Evolutionary conservation across 805 yeast species (phyloP).

Genomic region (Jamesozyma spencerorum): DNA sequence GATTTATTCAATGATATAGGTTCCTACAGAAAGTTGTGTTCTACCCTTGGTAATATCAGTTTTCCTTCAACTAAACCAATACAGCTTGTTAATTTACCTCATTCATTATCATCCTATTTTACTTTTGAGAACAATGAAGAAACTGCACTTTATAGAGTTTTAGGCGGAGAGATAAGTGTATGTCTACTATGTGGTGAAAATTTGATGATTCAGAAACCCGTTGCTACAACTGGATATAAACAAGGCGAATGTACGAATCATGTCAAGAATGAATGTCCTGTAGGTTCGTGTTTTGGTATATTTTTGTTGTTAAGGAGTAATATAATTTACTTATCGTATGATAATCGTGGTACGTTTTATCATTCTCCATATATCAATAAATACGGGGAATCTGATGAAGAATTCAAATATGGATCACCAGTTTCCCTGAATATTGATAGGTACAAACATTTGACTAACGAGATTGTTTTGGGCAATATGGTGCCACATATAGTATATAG

Average conservation of each 20-base stretch:
- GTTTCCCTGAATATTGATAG: conserved; percentile 51
- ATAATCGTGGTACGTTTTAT: conserved; percentile 68
- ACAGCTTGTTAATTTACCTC: conserved; percentile 8
- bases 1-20: neutral
- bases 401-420: conserved; percentile 60
- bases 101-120: conserved; percentile 8
- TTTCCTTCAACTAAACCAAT: conserved; percentile 6
- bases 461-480: conserved; percentile 72
- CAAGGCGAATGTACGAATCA: conserved; percentile 80
- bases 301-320: conserved; percentile 22
- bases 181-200: conserved; percentile 75
- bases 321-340: conserved; percentile 42
- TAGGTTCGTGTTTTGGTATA: conserved; percentile 17
- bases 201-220: conserved; percentile 55
- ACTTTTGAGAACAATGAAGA: conserved; percentile 21
- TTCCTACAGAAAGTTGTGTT: neutral
- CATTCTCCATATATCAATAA: conserved; percentile 77
- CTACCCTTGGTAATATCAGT: neutral
- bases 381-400: conserved; percentile 80
- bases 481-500: conserved; percentile 70
- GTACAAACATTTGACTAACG: conserved; percentile 57
- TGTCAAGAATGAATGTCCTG: conserved; percentile 45
- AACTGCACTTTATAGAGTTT: conserved; percentile 31
- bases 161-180: conserved; percentile 60
- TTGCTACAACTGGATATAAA: conserved; percentile 37